Percentiles rank a stretch among this genome's conserved stretches.
These are phyloP conservation scores for Chamaecyparis obtusa DNA, from an alignment of 75 land plant species.

Conservation along the genomic window DNA sequence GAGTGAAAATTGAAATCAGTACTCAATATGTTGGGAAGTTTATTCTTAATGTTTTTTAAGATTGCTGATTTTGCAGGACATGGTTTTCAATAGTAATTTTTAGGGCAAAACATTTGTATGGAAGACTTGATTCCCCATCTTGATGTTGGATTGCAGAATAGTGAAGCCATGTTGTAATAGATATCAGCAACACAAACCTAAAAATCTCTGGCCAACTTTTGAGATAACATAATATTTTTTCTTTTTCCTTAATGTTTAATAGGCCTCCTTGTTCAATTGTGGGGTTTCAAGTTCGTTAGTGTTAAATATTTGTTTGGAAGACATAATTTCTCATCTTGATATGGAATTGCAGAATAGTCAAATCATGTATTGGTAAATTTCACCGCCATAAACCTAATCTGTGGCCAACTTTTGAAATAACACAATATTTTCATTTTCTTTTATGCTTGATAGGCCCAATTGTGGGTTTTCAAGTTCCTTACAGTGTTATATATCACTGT, in stretches of 20 bases:
- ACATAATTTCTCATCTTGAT: background rate
- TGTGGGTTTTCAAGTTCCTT: background rate
- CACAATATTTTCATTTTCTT: too few relatives aligned
- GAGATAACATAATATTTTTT: too few relatives aligned
- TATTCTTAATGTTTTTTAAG: background rate
- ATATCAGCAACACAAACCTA: too few relatives aligned
- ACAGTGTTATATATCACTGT: too few relatives aligned
- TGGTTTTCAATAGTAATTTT: background rate
- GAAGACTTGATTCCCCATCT: background rate
- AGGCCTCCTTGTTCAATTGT: background rate
- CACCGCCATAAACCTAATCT: too few relatives aligned
- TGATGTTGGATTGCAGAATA: too few relatives aligned
- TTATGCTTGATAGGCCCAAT: too few relatives aligned
- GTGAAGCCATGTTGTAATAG: background rate
- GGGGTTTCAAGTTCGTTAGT: background rate
- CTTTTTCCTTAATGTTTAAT: too few relatives aligned
- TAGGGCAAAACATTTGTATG: background rate
- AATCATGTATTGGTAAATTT: too few relatives aligned
- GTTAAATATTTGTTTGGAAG: background rate
- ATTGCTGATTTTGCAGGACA: background rate
- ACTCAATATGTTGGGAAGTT: background rate
- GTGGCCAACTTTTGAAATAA: too few relatives aligned
- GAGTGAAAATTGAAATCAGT: background rate
- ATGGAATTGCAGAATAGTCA: background rate
- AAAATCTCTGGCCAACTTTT: too few relatives aligned